Evolutionary conservation across 139 green algal species (phyloP).

Genomic region (Deuterostichococcus epilithicus): DNA sequence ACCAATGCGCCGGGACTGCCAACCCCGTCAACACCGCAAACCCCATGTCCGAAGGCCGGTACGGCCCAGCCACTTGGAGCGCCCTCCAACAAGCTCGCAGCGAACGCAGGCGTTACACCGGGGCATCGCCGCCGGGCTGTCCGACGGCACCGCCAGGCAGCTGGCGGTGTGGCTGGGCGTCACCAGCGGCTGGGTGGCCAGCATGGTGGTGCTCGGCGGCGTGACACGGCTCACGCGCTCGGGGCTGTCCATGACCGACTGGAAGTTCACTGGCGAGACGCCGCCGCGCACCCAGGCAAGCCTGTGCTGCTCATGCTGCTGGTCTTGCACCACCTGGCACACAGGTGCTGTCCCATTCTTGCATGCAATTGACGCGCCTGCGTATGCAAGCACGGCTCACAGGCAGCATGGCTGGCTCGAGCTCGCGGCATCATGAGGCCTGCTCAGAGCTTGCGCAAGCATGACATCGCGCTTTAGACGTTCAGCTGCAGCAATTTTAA

Average conservation of each 20-base stretch:
- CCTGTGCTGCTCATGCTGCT: not conserved
- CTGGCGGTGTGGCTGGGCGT: constrained; percentile 77
- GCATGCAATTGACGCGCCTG: not conserved
- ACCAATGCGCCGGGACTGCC: too few relatives aligned
- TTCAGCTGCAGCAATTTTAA: too few relatives aligned
- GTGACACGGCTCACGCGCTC: constrained; percentile 92
- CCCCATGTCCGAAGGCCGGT: too few relatives aligned
- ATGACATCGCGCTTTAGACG: too few relatives aligned
- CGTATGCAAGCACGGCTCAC: not conserved
- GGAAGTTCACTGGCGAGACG: constrained; percentile 91
- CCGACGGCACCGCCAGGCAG: constrained; percentile 19
- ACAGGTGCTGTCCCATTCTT: not conserved
- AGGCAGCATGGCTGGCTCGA: not conserved
- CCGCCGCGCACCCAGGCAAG: constrained; percentile 34
- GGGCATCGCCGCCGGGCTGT: constrained; percentile 28
- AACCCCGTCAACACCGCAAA: too few relatives aligned
- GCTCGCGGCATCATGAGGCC: too few relatives aligned
- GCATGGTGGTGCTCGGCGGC: constrained; percentile 91
- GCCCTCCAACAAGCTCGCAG: too few relatives aligned
- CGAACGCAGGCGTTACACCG: not conserved
- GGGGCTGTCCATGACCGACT: constrained; percentile 98
- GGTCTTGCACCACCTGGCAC: not conserved
- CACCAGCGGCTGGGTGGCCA: constrained; percentile 85
- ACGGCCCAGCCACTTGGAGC: too few relatives aligned
- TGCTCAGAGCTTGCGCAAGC: too few relatives aligned